Evolutionary conservation across 768 basidiomycete genomes (phyloP).

Genomic region (Lactarius pseudohatsudake): DNA sequence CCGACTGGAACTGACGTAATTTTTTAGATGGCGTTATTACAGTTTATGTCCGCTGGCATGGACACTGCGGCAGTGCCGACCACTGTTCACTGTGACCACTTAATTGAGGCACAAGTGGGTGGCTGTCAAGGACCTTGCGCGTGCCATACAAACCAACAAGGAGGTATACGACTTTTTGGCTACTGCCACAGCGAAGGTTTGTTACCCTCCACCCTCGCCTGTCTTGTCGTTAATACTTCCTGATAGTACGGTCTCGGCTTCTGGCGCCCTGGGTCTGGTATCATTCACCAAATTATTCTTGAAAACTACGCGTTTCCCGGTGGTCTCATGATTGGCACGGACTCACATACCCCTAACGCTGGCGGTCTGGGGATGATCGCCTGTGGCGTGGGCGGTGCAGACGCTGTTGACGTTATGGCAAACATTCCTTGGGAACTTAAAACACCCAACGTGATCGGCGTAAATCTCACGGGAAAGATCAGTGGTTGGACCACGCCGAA

Average conservation of each 20-base stretch:
- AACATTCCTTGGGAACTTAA: conserved; percentile 98
- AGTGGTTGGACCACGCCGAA: conserved; percentile 97
- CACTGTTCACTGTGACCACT: conserved; percentile 98
- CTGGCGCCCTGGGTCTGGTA: conserved; percentile 99
- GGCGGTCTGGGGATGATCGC: conserved; percentile 99
- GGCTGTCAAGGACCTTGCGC: conserved; percentile 91
- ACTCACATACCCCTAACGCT: conserved; percentile 98
- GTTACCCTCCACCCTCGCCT: conserved; percentile 21
- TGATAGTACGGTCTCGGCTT: conserved; percentile 94
- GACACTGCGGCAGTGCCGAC: conserved; percentile 97
- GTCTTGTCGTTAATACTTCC: conserved; percentile 11
- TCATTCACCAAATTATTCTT: conserved; percentile 98
- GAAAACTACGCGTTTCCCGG: conserved; percentile 99
- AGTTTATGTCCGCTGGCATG: conserved; percentile 99
- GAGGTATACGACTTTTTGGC: conserved; percentile 99
- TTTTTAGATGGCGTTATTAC: conserved; percentile 91
- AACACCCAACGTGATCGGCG: conserved; percentile 98
- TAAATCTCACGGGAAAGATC: conserved; percentile 94
- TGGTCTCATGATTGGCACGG: conserved; percentile 99
- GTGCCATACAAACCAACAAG: conserved; percentile 91
- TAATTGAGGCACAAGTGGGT: conserved; percentile 96
- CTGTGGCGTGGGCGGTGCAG: conserved; percentile 98
- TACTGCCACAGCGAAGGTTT: conserved; percentile 88
- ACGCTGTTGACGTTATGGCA: conserved; percentile 99
- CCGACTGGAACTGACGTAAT: conserved; percentile 19